Conservation (phyloP, 2,329 filamentous ascomycete species). For the Verticillium zaregamsianum region DNA sequence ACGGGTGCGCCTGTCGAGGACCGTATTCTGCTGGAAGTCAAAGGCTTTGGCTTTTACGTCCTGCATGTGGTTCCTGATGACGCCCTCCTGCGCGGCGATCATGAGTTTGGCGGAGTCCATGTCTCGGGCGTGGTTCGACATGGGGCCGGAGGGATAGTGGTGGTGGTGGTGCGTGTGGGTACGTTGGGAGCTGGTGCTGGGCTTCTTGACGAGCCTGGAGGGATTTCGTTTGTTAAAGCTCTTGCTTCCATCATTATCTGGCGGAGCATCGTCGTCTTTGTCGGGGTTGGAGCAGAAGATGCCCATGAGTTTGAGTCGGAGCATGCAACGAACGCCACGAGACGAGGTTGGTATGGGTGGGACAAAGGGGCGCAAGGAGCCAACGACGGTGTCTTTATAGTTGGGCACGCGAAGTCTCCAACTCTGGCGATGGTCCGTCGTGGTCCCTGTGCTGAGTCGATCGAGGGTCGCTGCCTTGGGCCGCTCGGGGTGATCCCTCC, state of each 20-base stretch:
- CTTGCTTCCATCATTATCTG: neutral
- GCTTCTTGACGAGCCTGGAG: conserved; percentile 7
- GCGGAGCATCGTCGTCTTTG: conserved; percentile 11
- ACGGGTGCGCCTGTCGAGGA: neutral
- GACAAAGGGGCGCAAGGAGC: neutral
- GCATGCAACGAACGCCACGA: neutral
- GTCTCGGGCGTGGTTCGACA: neutral
- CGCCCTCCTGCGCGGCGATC: neutral
- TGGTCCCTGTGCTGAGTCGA: no score
- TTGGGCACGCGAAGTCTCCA: no score
- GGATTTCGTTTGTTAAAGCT: neutral
- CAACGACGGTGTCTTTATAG: neutral
- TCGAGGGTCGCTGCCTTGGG: no score
- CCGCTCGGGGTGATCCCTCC: no score
- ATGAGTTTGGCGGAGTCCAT: neutral
- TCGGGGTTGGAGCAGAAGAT: conserved; percentile 12
- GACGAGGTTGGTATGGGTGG: neutral
- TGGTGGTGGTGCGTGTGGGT: neutral
- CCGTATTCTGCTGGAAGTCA: neutral
- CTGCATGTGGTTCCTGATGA: neutral
- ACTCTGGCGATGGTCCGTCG: no score
- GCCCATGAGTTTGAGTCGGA: conserved; percentile 7
- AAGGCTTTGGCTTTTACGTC: neutral
- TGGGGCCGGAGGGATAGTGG: neutral
- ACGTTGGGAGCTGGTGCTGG: conserved; percentile 1